Evolutionary conservation across 2,329 filamentous ascomycete genomes (phyloP).

Genomic region (Monilinia vaccinii-corymbosi): DNA sequence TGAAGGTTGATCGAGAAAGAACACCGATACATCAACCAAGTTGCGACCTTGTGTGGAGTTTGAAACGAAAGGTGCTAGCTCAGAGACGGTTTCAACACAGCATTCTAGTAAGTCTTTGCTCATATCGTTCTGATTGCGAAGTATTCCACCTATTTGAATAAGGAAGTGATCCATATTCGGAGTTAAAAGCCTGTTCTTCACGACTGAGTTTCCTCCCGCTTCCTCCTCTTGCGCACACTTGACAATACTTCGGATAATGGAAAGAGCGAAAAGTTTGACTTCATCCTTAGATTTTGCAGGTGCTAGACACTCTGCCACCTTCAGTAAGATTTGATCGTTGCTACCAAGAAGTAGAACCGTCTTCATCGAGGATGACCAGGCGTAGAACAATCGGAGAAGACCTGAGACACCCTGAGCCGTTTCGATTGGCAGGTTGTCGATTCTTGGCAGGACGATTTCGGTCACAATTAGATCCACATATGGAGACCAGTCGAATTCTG

Average conservation of each 20-base stretch:
- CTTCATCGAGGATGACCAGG: slow-evolving; percentile 63
- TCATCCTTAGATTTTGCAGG: slow-evolving; percentile 72
- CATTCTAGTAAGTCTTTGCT: slow-evolving; percentile 70
- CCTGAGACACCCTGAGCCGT: slow-evolving; percentile 85
- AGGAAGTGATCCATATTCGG: slow-evolving; percentile 52
- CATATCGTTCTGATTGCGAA: slow-evolving; percentile 47
- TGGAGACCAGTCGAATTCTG: slow-evolving; percentile 59
- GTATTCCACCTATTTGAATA: slow-evolving; percentile 57
- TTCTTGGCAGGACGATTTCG: slow-evolving; percentile 66
- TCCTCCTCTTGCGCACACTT: slow-evolving; percentile 48
- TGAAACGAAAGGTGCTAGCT: slow-evolving; percentile 61
- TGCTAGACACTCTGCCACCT: slow-evolving; percentile 63
- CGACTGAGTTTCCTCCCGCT: slow-evolving; percentile 38
- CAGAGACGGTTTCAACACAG: slow-evolving; percentile 70
- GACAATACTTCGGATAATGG: slow-evolving; percentile 63
- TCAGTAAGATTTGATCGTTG: slow-evolving; percentile 53
- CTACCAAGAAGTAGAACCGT: slow-evolving; percentile 58
- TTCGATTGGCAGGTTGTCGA: slow-evolving; percentile 72
- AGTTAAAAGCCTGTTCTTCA: slow-evolving; percentile 46
- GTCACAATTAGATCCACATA: slow-evolving; percentile 64
- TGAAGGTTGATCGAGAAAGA: slow-evolving; percentile 76
- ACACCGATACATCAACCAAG: slow-evolving; percentile 70
- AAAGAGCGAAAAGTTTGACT: slow-evolving; percentile 74
- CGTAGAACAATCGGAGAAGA: slow-evolving; percentile 68
- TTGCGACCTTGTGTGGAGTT: slow-evolving; percentile 61